Conservation (phyloP, 441 rosid genomes). For the Arabidopsis lyrata region DNA sequence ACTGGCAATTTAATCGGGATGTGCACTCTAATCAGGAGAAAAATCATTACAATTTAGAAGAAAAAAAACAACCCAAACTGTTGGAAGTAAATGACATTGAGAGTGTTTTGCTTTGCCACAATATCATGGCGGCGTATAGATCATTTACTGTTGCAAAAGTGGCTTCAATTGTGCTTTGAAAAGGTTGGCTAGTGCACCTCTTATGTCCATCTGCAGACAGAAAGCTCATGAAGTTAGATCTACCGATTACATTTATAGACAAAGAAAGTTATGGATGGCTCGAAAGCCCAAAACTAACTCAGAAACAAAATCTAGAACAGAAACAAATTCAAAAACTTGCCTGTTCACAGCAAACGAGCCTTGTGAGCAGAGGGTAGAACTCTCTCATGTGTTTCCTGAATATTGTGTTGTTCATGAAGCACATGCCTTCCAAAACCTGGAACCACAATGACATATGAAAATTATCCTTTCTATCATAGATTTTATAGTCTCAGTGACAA, state of each 20-base stretch:
- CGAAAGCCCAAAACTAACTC: neutral
- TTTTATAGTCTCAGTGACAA: neutral
- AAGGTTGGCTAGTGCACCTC: slow-evolving; percentile 92
- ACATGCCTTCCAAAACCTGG: slow-evolving; percentile 98
- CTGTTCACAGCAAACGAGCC: slow-evolving; percentile 98
- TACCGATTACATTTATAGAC: neutral
- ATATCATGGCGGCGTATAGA: slow-evolving; percentile 7
- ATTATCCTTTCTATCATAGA: neutral
- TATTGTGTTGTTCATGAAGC: slow-evolving; percentile 84
- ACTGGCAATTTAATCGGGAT: slow-evolving; percentile 22
- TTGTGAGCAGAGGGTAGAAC: slow-evolving; percentile 93
- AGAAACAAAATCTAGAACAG: neutral
- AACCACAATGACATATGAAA: slow-evolving; percentile 35
- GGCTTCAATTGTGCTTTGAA: slow-evolving; percentile 88
- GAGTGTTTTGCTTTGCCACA: slow-evolving; percentile 19
- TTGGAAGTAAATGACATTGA: slow-evolving; percentile 10
- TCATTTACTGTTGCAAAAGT: slow-evolving; percentile 62
- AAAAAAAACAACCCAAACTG: slow-evolving; percentile 19
- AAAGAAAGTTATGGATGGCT: neutral
- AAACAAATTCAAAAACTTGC: slow-evolving; percentile 49
- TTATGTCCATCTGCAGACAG: slow-evolving; percentile 82
- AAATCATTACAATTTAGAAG: slow-evolving; percentile 12
- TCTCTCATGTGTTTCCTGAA: slow-evolving; percentile 90
- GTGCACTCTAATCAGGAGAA: slow-evolving; percentile 29
- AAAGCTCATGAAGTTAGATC: neutral